These are phyloP conservation scores for Alternaria incomplexa DNA, from an alignment of 2,329 filamentous ascomycete genomes.

Conservation along the genomic window DNA sequence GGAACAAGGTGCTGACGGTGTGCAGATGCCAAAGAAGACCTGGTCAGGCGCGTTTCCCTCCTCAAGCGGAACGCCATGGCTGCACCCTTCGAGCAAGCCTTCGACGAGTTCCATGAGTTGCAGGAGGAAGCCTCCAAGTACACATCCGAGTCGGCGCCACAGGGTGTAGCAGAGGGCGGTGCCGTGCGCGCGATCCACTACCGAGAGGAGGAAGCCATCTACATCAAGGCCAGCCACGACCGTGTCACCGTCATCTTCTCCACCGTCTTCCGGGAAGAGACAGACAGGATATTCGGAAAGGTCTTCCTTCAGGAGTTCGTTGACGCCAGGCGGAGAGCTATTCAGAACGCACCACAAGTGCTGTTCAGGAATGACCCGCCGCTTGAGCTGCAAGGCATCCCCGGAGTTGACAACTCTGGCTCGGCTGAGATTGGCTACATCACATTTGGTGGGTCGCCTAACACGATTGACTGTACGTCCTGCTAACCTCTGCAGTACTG, in stretches of 20 bases:
- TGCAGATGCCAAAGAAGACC: slow-evolving; percentile 79
- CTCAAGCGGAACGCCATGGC: slow-evolving; percentile 99
- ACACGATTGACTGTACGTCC: slow-evolving; percentile 17
- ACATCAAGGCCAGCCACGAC: slow-evolving; percentile 96
- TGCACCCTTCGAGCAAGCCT: slow-evolving; percentile 95
- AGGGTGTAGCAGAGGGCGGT: slow-evolving; percentile 86
- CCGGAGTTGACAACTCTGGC: slow-evolving; percentile 74
- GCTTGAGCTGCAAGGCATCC: slow-evolving; percentile 84
- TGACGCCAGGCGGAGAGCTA: slow-evolving; percentile 89
- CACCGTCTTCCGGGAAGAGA: slow-evolving; percentile 97
- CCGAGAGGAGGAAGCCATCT: slow-evolving; percentile 97
- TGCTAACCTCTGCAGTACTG: slow-evolving; percentile 66
- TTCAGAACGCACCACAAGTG: slow-evolving; percentile 98
- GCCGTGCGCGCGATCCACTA: slow-evolving; percentile 97
- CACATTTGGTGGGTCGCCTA: slow-evolving; percentile 77
- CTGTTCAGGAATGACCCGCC: slow-evolving; percentile 94
- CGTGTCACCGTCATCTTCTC: slow-evolving; percentile 99
- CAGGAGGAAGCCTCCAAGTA: slow-evolving; percentile 90
- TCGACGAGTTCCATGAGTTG: slow-evolving; percentile 86
- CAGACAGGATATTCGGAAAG: slow-evolving; percentile 95
- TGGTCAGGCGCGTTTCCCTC: slow-evolving; percentile 85
- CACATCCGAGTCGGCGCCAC: slow-evolving; percentile 90
- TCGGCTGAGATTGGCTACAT: slow-evolving; percentile 94
- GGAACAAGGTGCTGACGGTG: slow-evolving; percentile 23
- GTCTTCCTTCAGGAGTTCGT: slow-evolving; percentile 96